Evolutionary conservation across 2,329 filamentous ascomycete species (phyloP), one percentile per base, ranked within the genome.

Genomic region (Harringtonia lauricola): DNA sequence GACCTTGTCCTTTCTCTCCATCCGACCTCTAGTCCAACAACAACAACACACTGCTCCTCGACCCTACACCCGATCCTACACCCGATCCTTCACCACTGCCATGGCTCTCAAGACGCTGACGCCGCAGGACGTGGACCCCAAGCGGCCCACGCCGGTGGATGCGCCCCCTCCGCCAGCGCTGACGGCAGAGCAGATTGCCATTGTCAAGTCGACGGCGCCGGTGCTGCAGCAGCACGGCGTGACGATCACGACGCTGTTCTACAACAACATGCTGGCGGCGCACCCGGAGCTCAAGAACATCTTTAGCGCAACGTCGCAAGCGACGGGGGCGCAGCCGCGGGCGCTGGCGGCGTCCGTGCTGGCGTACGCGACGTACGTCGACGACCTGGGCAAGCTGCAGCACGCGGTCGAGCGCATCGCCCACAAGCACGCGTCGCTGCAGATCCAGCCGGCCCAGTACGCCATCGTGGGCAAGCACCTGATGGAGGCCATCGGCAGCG

Each of bases 131-230:
- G 7, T 10, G 24, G 24, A 6, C 24, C 6, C 24, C 24, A 26
- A 26, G 24, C 24, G 6, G 24, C 7, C 24, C 24, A 8, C 35
- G 4, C n/a, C n/a, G n/a, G n/a, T n/a, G n/a, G n/a, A n/a, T n/a
- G n/a, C n/a, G n/a, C n/a, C n/a, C n/a, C n/a, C n/a, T n/a, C 28
- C 49, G 10, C 49, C 53, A 28, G 39, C 72, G 45, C 64, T 86
- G 46, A 79, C 80, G 12, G 63, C 71, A 22, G 65, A 71, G 31
- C 84, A 90, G 65, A 70, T 81, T 50, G 64, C 72, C 48, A 79
- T 83, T 52, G 80, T 92, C 66, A 89, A 87, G 62, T 70, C 84
- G 31, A 90, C 85, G 2, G 83, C 79, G 33, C 85, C 85, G 2
- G 72, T 86, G 17, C 71, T 89, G 8, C 72, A 77, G 50, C 67